Base-by-base conservation (phyloP, 768 basidiomycete genomes). In the Peribolospora baueri region DNA sequence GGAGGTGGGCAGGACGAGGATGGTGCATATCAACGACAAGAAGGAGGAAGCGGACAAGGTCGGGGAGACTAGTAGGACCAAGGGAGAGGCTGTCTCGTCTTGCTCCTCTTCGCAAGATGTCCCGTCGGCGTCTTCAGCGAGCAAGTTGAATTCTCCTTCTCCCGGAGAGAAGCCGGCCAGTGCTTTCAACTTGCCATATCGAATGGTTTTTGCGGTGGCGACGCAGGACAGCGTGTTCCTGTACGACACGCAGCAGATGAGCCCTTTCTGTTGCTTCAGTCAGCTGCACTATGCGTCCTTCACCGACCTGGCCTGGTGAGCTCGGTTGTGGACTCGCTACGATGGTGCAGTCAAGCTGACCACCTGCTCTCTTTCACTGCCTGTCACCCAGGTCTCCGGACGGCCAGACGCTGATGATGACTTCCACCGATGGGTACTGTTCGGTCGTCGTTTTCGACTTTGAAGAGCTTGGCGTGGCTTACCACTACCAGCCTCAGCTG, bases 241-340 rank as follows among this genome's bases (percentile, higher is more conserved):
- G 53, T 88, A 98, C 65, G 93, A 98, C 65, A 97, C 90, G 4
- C 93, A 97, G 69, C 91, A 97, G 70, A 76, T 84, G 1, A 77
- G 81, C 3, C 93, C 93, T 0, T 75, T 95, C 52, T 87, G 86
- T 63, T 70, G 97, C 62, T 75, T 98, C 60, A 85, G 82, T 39
- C 91, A 90, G 63, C 69, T 97, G 58, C 93, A 98, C 68, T 97
- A 93, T 66, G 87, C 91, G 58, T 86, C 91, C 63, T 97, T 97
- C 65, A 97, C 93, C 5, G 93, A 98, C 69, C 73, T 93, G 68
- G 78, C 81, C 46, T 98, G 93, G 93, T 95, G 62, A 46, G 84
- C 72, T 39, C 25, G 41, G 5, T 61, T 36, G 52, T 25, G 25
- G 1, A 25, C 25, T 25, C 25, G 25, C 25, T 25, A 25, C n/a